Base-by-base conservation (phyloP, 1,139 yeast genomes). In the Protomyces inouyei region DNA sequence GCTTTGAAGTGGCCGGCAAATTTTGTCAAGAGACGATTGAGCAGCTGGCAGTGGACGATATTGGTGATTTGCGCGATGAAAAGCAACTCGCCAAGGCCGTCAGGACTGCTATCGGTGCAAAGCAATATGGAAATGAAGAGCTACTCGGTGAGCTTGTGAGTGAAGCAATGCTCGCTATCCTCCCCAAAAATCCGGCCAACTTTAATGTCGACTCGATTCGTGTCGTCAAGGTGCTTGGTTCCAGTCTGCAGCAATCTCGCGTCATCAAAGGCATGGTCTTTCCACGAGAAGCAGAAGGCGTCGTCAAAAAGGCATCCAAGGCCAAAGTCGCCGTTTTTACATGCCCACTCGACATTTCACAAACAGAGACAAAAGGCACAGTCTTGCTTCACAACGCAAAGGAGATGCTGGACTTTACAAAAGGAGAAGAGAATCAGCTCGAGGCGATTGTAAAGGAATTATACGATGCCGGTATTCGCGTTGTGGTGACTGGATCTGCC, bases 241-340 rank as follows among this genome's bases (percentile, higher is more conserved):
- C 96, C 25, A 82, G 95, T 64, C 79, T 95, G 71, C 77, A 80
- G 43, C 82, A 82, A 70, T 87, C 96, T 9, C 82, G 82, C 71
- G 98, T 95, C 64, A 80, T 95, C 70, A 89, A 88, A 77, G 98
- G 98, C 70, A 93, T 93, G 98, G 97, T 95, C 52, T 93, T 95
- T 81, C 96, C 96, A 71, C 83, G 95, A 72, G 96, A 91, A 75
- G 97, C 98, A 12, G 98, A 93, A 75, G 96, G 97, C 16, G 85
- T 84, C 69, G 77, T 92, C 64, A 89, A 89, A 76, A 82, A 85
- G 69, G 79, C 87, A 23, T 76, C 75, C 40, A 84, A 82, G 71
- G 84, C 95, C 35, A 91, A 90, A 76, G 98, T 93, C 53, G 98
- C 89, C 8, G 93, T 91, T 3, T 95, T 82, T 78, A 90, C 97